Evolutionary conservation across 768 basidiomycete species (phyloP), one percentile per base, ranked within the genome.

Genomic region (Agaricus subrufescens): DNA sequence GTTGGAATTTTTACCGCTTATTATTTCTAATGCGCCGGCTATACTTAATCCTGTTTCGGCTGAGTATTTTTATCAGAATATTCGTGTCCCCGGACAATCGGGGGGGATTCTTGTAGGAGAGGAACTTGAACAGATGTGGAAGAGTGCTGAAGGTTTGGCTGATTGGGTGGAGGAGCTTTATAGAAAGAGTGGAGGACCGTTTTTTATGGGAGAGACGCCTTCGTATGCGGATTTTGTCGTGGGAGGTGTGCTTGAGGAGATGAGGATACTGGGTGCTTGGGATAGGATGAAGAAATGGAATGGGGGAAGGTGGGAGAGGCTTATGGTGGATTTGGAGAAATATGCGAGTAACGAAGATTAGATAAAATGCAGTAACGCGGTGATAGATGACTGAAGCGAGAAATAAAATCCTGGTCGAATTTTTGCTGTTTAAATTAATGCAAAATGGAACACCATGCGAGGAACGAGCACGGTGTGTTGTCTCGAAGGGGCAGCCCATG

Each of bases 211-310:
- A 1, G 62, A 71, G 4, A 60, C 56, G 10, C 60, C 70, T 7
- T 69, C 66, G 0, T 81, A 71, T 63, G 73, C 71, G 0, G 79
- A 82, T 61, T 65, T 80, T 26, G 66, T 68, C 2, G 57, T 78
- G 23, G 76, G 63, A 1, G 57, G 60, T 4, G 63, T 64, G 39
- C 51, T 75, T 8, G 23, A 63, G 0, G 76, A 67, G 66, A 54
- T 68, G 10, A 75, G 66, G 59, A 60, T 59, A 10, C 34, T 73
- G 1, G 66, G 66, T 44, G 73, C 74, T 52, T 80, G 78, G 77
- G 69, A 67, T 43, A 67, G 69, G n/a, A 56, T 81, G 12, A 59
- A 56, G 45, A 65, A 58, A 26, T 75, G 70, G 73, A 65, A 77
- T 51, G 69, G 62, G 10, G 77, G 76, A 15, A 64, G 71, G 37